Base-by-base conservation (phyloP, 352 stramenopile species). In the Globisporangium takayamanum region DNA sequence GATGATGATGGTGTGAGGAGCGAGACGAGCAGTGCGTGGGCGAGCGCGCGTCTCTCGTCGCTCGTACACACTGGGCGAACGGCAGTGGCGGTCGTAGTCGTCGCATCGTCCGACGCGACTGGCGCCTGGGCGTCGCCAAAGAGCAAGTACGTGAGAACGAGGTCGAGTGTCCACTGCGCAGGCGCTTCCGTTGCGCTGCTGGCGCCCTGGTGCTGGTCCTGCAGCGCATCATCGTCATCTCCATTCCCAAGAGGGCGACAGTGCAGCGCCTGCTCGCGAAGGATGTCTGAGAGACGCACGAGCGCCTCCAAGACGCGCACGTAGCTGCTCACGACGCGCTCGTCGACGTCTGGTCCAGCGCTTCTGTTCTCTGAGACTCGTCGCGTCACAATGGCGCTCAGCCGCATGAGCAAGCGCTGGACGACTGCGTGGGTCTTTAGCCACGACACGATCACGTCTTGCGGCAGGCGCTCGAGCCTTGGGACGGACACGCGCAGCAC, bases 121-220 rank as follows among this genome's bases (percentile, higher is more conserved):
- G 39, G 16, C 39, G 18, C 41, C 5, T 14, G 14, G 6, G 14
- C 41, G 41, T 41, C 46, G 15, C 61, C 61, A 53, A 64, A 67
- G 37, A 64, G 50, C 10, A 66, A 41, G 5, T 55, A n/a, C 28
- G 53, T 66, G 41, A 67, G 37, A 5, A 69, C 37, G 4, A 69
- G 61, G 60, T 53, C 36, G 12, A 57, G 8, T 25, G 55, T 59
- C 48, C 63, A 66, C n/a, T 50, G 26, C 26, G 18, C 2, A 7
- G n/a, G 36, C 42, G 11, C 26, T 26, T 18, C 15, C n/a, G 6
- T 11, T 12, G 41, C 14, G 8, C 25, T 41, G 8, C 33, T 52
- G 8, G 4, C 25, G 14, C 26, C 25, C 28, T 33, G 28, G 28
- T 33, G 3, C 28, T 33, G 28, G 28, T 3, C 28, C 5, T 33